Conservation (phyloP, 306 rosid genomes). For the Prunus dulcis region DNA sequence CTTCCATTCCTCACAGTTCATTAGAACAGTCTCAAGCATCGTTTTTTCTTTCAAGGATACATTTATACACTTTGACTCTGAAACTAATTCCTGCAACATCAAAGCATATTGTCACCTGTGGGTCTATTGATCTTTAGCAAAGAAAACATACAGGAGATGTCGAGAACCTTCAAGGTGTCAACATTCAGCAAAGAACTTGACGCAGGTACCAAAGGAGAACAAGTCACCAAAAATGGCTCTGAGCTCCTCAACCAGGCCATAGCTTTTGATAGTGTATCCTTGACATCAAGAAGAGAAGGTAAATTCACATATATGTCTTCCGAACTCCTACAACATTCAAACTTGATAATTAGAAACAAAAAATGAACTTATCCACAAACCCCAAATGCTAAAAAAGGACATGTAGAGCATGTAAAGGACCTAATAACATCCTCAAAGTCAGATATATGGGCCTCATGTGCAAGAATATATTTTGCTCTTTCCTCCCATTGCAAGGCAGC, state of each 20-base stretch:
- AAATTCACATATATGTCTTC: conserved; percentile 62
- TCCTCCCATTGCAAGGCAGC: conserved; percentile 76
- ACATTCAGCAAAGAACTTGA: conserved; percentile 48
- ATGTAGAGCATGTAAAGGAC: conserved; percentile 36
- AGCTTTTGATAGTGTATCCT: conserved; percentile 54
- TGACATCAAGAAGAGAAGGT: conserved; percentile 63
- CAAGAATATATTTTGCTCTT: conserved; percentile 63
- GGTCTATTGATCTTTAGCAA: conserved; percentile 21
- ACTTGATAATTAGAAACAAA: conserved; percentile 21
- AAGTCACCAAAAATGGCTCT: conserved; percentile 52
- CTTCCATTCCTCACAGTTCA: conserved; percentile 71
- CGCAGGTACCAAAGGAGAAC: conserved; percentile 21
- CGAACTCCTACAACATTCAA: conserved; percentile 57
- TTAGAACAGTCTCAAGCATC: conserved; percentile 57
- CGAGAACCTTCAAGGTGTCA: conserved; percentile 72
- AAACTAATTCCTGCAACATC: conserved; percentile 66
- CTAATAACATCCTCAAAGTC: conserved; percentile 75
- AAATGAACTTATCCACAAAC: conserved; percentile 22
- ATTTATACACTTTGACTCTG: conserved; percentile 68
- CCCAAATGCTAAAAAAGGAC: conserved; percentile 10
- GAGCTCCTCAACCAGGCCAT: conserved; percentile 64
- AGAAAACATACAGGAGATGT: conserved; percentile 23
- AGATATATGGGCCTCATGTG: conserved; percentile 49
- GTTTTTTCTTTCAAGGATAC: conserved; percentile 55
- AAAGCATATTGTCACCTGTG: conserved; percentile 19